Base-by-base conservation (phyloP, 306 rosid genomes). In the Dryas alaskensis region DNA sequence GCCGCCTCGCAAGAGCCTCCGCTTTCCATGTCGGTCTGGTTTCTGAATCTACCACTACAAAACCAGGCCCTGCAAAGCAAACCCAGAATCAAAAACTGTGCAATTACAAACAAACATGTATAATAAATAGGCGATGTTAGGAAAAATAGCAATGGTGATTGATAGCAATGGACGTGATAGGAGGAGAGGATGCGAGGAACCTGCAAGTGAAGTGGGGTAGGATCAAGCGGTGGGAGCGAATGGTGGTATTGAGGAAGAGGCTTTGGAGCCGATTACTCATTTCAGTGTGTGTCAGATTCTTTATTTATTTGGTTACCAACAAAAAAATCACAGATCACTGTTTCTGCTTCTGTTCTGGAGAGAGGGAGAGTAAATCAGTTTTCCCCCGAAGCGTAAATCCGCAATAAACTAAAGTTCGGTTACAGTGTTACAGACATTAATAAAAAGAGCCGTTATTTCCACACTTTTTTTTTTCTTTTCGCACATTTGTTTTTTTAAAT, bases 21-120 rank as follows among this genome's bases (percentile, higher is more conserved):
- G 53, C 61, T 80, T 65, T 67, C 85, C 96, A 90, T 90, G 70
- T 72, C 67, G 65, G 73, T 70, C 52, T 43, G 54, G 52, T 79
- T 76, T 19, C 67, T 72, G 67, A 65, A 77, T 42, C 81, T 49
- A 51, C 70, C 57, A 67, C 81, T 54, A 65, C 82, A 67, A 71
- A 82, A 46, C 6, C 80, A 79, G 42, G 68, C 54, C 86, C 88
- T 86, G 66, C 53, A 58, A 37, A 45, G 27, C 10, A 37, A 57
- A 25, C 52, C 9, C 19, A 55, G 3, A 16, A 49, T 6, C 37
- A 11, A 8, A 45, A 63, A 27, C 7, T 3, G 70, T 11, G 46
- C 54, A n/a, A 17, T 1, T 8, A 6, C 19, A 40, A 52, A 10
- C 4, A 9, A 54, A 8, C 44, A 11, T 8, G 13, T 25, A 22